Evolutionary conservation across 202 grass and related monocot genomes (phyloP), one percentile per base, ranked within the genome.

Genomic region (Saccharum hybrid): DNA sequence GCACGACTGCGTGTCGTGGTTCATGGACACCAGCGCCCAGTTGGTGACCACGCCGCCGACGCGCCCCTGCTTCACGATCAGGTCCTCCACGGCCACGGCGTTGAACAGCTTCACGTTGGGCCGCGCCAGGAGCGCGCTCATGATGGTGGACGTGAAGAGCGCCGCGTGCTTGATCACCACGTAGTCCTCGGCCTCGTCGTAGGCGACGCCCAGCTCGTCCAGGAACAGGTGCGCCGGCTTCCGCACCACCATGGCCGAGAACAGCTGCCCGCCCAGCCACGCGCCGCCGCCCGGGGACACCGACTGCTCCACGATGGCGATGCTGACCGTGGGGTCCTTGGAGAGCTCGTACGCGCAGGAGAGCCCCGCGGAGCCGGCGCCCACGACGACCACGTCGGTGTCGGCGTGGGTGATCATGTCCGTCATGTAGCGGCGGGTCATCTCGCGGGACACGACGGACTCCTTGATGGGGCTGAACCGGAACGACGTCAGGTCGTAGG

Each of bases 51-150:
- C 94, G 7, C 94, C 94, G 0, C 82, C 86, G 16, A 97, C 94
- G 57, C 90, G 88, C 30, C 76, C 75, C 6, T 71, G 80, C 86
- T 90, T 93, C 8, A 97, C 92, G 67, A 97, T 93, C 1, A 97
- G 88, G 82, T 94, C 94, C 84, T 97, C 94, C 0, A 82, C 92
- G 52, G 90, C 94, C 6, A 94, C 92, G 33, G 94, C 94, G 76
- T 97, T 93, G 86, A 97, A 97, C 21, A 97, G 88, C 76, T 97
- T 97, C 3, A 97, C 94, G 84, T 94, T 97, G 72, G 94, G 90
- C 6, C 94, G 84, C 19, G 86, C 92, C 3, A 97, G 90, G 23
- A 93, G 62, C 36, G 79, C 69, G 88, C 90, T 93, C 94, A 97
- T 93, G 57, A 97, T 41, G 18, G 94, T 94, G 71, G 94, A 97